Conservation (phyloP, 768 basidiomycete species). For the Tricholoma bakamatsutake region DNA sequence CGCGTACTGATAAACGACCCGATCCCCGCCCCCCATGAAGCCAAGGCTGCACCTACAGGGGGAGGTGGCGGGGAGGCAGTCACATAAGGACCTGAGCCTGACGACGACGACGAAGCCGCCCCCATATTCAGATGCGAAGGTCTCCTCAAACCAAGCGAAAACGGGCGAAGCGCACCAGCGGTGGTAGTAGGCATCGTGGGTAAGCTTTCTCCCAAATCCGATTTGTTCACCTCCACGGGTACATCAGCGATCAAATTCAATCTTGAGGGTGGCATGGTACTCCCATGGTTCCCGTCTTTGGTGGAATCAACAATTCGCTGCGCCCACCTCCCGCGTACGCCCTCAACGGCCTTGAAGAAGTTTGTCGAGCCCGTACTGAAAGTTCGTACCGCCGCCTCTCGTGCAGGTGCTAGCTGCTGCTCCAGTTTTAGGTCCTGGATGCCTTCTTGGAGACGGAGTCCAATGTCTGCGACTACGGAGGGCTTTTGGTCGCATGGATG, state of each 20-base stretch:
- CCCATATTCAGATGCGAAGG: conserved; percentile 1
- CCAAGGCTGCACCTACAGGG: conserved; percentile 1
- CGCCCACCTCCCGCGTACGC: conserved; percentile 72
- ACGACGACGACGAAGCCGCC: not conserved
- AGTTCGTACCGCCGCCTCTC: conserved; percentile 82
- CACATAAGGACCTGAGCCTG: not conserved
- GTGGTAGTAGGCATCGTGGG: conserved; percentile 5
- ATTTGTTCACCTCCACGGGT: conserved; percentile 33
- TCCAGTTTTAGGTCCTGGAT: conserved; percentile 91
- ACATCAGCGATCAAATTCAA: conserved; percentile 21
- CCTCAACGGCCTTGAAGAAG: conserved; percentile 88
- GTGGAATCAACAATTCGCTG: conserved; percentile 16
- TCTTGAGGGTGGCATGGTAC: conserved; percentile 15
- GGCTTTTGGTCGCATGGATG: conserved; percentile 94
- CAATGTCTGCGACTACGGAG: conserved; percentile 85
- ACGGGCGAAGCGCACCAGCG: conserved; percentile 9
- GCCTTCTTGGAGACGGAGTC: conserved; percentile 87
- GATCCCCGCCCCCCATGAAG: conserved; percentile 17
- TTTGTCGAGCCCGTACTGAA: conserved; percentile 67
- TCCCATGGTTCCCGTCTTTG: not conserved
- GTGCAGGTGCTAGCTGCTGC: conserved; percentile 88
- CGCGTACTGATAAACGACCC: conserved; percentile 16
- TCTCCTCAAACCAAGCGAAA: conserved; percentile 9
- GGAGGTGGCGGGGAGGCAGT: conserved; percentile 6
- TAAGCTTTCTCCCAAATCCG: conserved; percentile 14